A percentile compares a stretch with the other conserved stretches of the same genome.
Evolutionary conservation across 345 rosid genomes (phyloP).

Genomic region (Chamaenerion angustifolium): DNA sequence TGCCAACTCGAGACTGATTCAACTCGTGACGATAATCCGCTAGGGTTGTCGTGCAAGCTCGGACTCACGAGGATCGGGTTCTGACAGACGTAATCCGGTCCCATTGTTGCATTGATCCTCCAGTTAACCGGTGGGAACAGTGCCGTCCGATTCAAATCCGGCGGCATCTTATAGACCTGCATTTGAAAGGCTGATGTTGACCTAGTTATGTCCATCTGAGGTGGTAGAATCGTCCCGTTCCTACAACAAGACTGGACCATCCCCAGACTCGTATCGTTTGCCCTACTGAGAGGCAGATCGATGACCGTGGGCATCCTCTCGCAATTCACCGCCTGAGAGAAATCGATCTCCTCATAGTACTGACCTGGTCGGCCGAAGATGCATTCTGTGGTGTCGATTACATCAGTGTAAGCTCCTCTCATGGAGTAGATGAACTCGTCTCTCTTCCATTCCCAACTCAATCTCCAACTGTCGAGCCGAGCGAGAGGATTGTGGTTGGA

Average conservation of each 20-base stretch:
- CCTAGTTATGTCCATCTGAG: slow-evolving; percentile 20
- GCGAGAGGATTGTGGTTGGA: slow-evolving; percentile 31
- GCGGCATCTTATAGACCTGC: slow-evolving; percentile 43
- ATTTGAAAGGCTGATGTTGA: slow-evolving; percentile 26
- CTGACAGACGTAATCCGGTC: slow-evolving; percentile 29
- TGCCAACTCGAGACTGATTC: slow-evolving; percentile 42
- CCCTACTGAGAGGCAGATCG: slow-evolving; percentile 28
- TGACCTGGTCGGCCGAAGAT: slow-evolving; percentile 29
- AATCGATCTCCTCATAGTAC: slow-evolving; percentile 18
- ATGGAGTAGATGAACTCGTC: slow-evolving; percentile 34
- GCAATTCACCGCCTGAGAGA: slow-evolving; percentile 30
- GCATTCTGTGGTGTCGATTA: slow-evolving; percentile 25
- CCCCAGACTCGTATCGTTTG: slow-evolving; percentile 28
- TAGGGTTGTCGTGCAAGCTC: slow-evolving; percentile 8
- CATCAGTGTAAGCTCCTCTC: slow-evolving; percentile 32
- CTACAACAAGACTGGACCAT: slow-evolving; percentile 32
- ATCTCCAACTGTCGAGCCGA: slow-evolving; percentile 45
- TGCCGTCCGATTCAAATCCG: slow-evolving; percentile 26
- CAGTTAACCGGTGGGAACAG: slow-evolving; percentile 34
- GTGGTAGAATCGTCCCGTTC: slow-evolving; percentile 34
- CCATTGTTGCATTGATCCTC: slow-evolving; percentile 27
- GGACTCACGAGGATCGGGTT: slow-evolving; percentile 30
- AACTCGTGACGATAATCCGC: slow-evolving; percentile 22
- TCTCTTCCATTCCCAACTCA: slow-evolving; percentile 54
- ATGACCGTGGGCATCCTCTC: slow-evolving; percentile 24